A percentile compares a stretch with the other conserved stretches of the same genome.
phyloP scores from a whole-genome alignment of 2,329 filamentous ascomycete genomes.

The Colletotrichum endophyticum region DNA sequence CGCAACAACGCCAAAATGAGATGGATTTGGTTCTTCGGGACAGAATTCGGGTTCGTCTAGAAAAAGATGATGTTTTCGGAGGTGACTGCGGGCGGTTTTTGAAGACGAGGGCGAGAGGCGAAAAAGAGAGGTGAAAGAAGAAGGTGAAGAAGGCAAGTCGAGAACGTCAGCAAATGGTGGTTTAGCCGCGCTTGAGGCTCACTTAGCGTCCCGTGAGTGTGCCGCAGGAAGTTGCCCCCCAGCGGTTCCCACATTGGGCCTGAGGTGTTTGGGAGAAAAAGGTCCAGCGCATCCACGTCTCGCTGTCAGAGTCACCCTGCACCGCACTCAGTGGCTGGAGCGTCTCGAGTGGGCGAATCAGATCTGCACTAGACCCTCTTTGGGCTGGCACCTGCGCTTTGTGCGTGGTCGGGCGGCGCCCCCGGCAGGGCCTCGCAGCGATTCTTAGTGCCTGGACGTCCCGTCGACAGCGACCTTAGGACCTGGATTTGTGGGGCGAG shows the following conservation, averaged over 20 bases:
- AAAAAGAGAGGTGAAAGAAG: background rate
- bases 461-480: background rate
- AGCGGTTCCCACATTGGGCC: background rate
- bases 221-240: background rate
- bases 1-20: background rate
- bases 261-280: background rate
- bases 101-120: background rate
- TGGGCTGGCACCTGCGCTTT: background rate
- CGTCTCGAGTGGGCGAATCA: background rate
- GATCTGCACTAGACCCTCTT: background rate
- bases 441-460: background rate
- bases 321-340: background rate
- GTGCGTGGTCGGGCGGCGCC: background rate
- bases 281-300: background rate
- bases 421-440: background rate
- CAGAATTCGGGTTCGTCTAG: background rate
- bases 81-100: background rate
- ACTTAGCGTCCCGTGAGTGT: conserved; percentile 7
- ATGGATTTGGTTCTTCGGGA: background rate
- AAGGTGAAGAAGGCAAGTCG: background rate
- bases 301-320: background rate
- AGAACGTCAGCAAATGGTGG: conserved; percentile 13
- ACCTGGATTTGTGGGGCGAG: background rate
- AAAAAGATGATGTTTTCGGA: background rate
- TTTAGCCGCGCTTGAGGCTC: conserved; percentile 4